Evolutionary conservation across 441 rosid genomes (phyloP), one percentile per base, ranked within the genome.

Genomic region (Gossypium laxum): DNA sequence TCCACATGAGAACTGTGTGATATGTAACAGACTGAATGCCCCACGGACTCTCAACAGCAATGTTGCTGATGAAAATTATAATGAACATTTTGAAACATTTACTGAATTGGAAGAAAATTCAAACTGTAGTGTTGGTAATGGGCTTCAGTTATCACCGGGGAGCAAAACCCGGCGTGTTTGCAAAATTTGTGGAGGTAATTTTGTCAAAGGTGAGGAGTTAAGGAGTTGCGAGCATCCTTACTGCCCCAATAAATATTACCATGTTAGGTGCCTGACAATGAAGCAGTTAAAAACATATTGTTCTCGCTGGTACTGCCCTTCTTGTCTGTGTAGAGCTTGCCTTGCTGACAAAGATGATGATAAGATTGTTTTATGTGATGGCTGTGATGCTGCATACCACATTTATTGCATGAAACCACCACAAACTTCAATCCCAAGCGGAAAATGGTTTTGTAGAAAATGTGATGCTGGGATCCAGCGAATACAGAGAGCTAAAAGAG

Each of bases 361-460:
- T 70, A 70, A 85, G 79, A 85, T 93, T 62, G 86, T 91, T 72
- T 48, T 94, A 52, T 94, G 98, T 51, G 98, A 91, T 82, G 88
- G 89, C 10, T 94, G 98, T 79, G 97, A 91, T 81, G 86, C 85
- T 68, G 98, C 87, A 28, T 94, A 87, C 83, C 98, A 94, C 81
- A 60, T 90, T 60, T 90, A 90, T 70, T 94, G 97, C 81, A 75
- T 89, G 87, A 82, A 38, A 58, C 98, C 97, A 0, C 90, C 91
- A 0, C 85, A 68, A 4, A 38, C 54, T 41, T 64, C 77, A 21
- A 54, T 92, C 65, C 98, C 98, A 0, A 54, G 2, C 56, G 96
- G 91, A 51, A 83, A 82, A 58, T 94, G 97, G 98, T 91, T 83
- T 75, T 94, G 98, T 87, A 79, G 68, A 69, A 86, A 81, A 34